Evolutionary conservation across 306 rosid genomes (phyloP).

Genomic region (Betula pendula): DNA sequence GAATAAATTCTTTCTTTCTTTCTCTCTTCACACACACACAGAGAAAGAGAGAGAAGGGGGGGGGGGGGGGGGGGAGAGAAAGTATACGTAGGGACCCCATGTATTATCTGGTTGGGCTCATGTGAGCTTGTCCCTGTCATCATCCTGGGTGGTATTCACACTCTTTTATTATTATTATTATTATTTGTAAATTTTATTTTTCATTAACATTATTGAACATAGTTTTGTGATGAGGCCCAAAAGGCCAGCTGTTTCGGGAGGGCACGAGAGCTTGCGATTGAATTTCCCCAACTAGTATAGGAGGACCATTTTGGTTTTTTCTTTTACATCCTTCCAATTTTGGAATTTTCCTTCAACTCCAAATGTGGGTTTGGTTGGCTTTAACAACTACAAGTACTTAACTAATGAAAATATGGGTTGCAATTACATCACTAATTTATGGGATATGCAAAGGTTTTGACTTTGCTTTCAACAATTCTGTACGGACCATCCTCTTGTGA

Average conservation of each 20-base stretch:
- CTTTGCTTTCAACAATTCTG: conserved; percentile 19
- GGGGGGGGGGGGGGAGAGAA: background rate
- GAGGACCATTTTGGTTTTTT: conserved; percentile 41
- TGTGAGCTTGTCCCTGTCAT: conserved; percentile 52
- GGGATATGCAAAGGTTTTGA: background rate
- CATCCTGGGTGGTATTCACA: conserved; percentile 35
- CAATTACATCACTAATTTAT: background rate
- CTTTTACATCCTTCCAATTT: conserved; percentile 16
- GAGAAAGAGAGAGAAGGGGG: background rate
- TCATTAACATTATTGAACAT: background rate
- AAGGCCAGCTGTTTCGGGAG: conserved; percentile 47
- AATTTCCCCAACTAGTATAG: conserved; percentile 42
- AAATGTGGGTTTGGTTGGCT: background rate
- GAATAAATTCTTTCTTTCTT: conserved; percentile 1
- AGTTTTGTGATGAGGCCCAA: conserved; percentile 24
- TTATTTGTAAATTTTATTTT: too few relatives aligned
- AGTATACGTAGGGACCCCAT: conserved; percentile 45
- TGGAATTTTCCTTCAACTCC: conserved; percentile 22
- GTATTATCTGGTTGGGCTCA: conserved; percentile 55
- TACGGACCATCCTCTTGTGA: conserved; percentile 18
- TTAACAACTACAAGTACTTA: background rate
- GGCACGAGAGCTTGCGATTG: conserved; percentile 38
- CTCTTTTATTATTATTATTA: too few relatives aligned
- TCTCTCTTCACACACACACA: background rate
- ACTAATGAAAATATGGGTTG: background rate